A percentile compares a stretch with the other conserved stretches of the same genome.
Conservation (phyloP, 768 basidiomycete genomes). For the Lactarius trivialis region DNA sequence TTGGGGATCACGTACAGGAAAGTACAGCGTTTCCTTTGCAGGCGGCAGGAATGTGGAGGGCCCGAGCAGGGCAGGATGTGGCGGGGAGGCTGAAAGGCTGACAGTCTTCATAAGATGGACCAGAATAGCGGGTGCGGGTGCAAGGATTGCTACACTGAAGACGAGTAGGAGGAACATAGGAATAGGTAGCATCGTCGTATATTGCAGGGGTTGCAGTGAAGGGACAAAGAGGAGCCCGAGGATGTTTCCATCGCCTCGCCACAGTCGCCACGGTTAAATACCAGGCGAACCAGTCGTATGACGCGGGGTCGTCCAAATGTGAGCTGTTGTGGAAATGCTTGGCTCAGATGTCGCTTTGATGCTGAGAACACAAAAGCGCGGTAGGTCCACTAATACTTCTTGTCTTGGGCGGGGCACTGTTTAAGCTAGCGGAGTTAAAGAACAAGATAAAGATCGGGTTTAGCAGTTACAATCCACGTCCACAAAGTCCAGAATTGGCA, state of each 20-base stretch:
- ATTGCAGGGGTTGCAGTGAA: not conserved
- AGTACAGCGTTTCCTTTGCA: not conserved
- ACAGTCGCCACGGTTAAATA: constrained; percentile 11
- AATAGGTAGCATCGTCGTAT: constrained; percentile 11
- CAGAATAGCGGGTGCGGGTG: constrained; percentile 1
- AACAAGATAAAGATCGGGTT: not conserved
- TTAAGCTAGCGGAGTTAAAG: constrained; percentile 4
- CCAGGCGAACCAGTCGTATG: not conserved
- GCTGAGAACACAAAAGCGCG: not conserved
- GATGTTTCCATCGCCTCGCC: not conserved
- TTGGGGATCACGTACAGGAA: not conserved
- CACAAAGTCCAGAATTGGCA: constrained; percentile 2
- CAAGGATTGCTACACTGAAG: constrained; percentile 6
- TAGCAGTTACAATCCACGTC: not conserved
- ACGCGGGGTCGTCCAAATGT: not conserved
- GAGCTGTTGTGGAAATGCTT: constrained; percentile 4
- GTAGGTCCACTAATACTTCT: not conserved
- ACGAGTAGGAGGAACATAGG: constrained; percentile 11
- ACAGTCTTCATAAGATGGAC: constrained; percentile 1
- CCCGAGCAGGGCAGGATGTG: not conserved
- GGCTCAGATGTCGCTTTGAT: constrained; percentile 9
- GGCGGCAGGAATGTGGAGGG: not conserved
- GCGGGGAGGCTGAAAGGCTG: not conserved
- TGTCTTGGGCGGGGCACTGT: not conserved
- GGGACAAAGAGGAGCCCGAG: not conserved